Evolutionary conservation across 257 asterid genomes (phyloP), one percentile per base, ranked within the genome.

Genomic region (Jasminum sambac): DNA sequence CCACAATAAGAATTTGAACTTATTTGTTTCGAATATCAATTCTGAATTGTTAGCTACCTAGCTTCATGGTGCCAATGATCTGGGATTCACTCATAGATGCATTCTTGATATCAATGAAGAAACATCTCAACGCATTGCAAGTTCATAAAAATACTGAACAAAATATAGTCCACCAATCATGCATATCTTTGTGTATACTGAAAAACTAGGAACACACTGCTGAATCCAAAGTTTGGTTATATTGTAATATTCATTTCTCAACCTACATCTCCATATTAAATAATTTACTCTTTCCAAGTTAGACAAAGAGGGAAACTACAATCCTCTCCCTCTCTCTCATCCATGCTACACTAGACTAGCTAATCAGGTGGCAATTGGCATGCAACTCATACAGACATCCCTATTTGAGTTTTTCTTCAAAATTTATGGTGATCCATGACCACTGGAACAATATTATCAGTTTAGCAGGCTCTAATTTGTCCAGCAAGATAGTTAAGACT

Each of bases 111-210:
- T 19, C 12, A 55, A 19, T 23, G 10, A 24, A 21, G 23, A 8
- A 6, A 4, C 8, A 30, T 23, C 7, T 55, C 11, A 55, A 12
- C 12, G 2, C 62, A 23, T 55, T 24, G 21, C 61, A 36, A 64
- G 43, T 58, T 60, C 41, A 50, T 41, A 36, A 41, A 11, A 46
- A 62, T 17, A 25, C 64, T 73, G 44, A 42, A 52, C 25, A 34
- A 70, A 57, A 41, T 23, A 37, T 19, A 67, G 21, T 3, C 12
- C n/a, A 26, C 40, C 72, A 68, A 72, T 24, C 9, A 55, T 55
- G 30, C 11, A 11, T 24, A 55, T 3, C 1, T 55, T 2, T 19
- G 60, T 30, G 60, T 2, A n/a, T 52, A 24, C 60, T 8, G 26
- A 52, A 52, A 52, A n/a, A 1, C 10, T 21, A 10, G n/a, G 62